Percentiles rank a stretch among this genome's conserved stretches.
Evolutionary conservation across 352 stramenopile genomes (phyloP).

Genomic region (Pythium grandisporangium): DNA sequence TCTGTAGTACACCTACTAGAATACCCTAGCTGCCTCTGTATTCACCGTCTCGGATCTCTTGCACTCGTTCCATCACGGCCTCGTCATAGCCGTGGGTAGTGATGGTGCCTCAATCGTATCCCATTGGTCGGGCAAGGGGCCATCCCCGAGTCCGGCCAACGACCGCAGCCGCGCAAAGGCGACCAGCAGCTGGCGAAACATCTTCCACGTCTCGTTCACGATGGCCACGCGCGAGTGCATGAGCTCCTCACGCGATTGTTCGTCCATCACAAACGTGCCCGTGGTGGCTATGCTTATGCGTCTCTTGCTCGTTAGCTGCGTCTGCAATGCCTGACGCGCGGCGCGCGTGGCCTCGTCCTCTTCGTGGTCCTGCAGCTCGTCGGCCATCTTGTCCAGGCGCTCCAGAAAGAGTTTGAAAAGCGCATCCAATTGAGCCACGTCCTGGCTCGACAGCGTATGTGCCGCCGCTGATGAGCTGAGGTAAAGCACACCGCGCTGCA

Average conservation of each 20-base stretch:
- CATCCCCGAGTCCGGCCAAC: slow-evolving; percentile 32
- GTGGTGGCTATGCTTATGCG: slow-evolving; percentile 14
- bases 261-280: slow-evolving; percentile 15
- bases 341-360: neutral
- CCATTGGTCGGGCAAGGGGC: slow-evolving; percentile 58
- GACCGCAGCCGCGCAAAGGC: slow-evolving; percentile 47
- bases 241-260: slow-evolving; percentile 18
- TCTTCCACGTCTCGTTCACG: slow-evolving; percentile 66
- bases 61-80: too few species aligned
- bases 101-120: slow-evolving; percentile 4
- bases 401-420: slow-evolving; percentile 46
- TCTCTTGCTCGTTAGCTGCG: neutral
- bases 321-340: neutral
- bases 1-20: too few species aligned
- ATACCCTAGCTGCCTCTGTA: too few species aligned
- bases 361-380: slow-evolving; percentile 17
- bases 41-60: too few species aligned
- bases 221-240: slow-evolving; percentile 15
- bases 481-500: slow-evolving; percentile 29
- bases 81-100: too few species aligned
- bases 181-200: slow-evolving; percentile 61
- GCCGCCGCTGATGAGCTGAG: slow-evolving; percentile 37
- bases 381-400: slow-evolving; percentile 25
- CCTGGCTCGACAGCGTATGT: slow-evolving; percentile 42
- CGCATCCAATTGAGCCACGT: slow-evolving; percentile 59